Evolutionary conservation across 345 rosid genomes (phyloP), one percentile per base, ranked within the genome.

Genomic region (Bruguiera sexangula): DNA sequence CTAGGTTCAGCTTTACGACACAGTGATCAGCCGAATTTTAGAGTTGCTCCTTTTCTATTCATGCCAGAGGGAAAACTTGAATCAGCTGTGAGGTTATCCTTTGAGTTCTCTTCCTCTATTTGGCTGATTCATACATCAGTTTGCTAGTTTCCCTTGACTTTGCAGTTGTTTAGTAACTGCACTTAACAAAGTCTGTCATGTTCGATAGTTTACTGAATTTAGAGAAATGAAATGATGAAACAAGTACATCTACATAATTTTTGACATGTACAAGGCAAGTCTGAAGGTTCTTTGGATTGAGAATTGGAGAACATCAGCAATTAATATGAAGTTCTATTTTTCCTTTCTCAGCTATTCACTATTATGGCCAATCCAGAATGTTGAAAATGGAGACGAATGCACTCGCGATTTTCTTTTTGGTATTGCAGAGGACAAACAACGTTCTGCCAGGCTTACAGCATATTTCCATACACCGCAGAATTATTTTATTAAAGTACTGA

Each of bases 371-470:
- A 83, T 81, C 51, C 81, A 79, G 76, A 70, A 78, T 80, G 72
- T 81, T 71, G 76, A 77, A 58, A 69, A 81, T 81, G 87, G 88
- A 56, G 91, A 89, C 29, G 97, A 94, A 79, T 88, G 97, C 82
- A 86, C 85, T 64, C 91, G 93, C 69, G 96, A 94, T 85, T 94
- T 81, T 73, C 87, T 91, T 34, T 76, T 78, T 75, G 97, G 97
- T 69, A 87, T 94, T 72, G 91, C 91, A n/a, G 97, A 94, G 83
- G 96, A 89, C 75, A 89, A 87, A 70, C 98, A 91, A 48, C 90
- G 93, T 22, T 94, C 99, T 65, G 88, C 96, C 63, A 82, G 99
- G 80, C 90, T 94, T 66, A 88, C 93, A 27, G 97, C 97, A 67
- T 92, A 93, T 92, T 94, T 94, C 78, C 83, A 85, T 16, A 88